Evolutionary conservation across 2,329 filamentous ascomycete genomes (phyloP), one percentile per base, ranked within the genome.

Genomic region (Cordyceps javanica): DNA sequence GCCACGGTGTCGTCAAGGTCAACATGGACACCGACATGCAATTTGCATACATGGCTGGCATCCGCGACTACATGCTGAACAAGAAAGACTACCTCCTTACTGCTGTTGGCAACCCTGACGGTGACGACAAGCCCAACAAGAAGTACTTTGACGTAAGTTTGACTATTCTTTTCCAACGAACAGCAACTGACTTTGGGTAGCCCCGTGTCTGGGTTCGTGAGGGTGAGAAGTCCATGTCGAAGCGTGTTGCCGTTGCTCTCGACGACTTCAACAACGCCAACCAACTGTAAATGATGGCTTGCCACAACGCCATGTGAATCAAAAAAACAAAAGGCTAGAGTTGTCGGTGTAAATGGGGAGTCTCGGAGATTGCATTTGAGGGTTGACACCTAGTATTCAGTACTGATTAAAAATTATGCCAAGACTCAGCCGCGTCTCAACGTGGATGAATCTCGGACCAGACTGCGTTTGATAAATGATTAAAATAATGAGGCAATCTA

Each of bases 1-100:
- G 80, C 72, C 89, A 93, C 76, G 94, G 94, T 82, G 93, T 99
- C 67, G 88, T 97, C 80, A 99, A 99, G 88, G 94, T 99, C 78
- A 99, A 99, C 82, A 82, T 99, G 69, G 94, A 99, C 78, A 99
- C 94, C 52, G 94, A 99, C 73, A 84, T 97, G 77, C 93, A 97
- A 82, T 96, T 86, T 76, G 92, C 93, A 60, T 99, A 97, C 83
- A 83, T 94, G 65, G 78, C 79, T 62, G 94, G 94, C 78, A 89
- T 97, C 79, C 90, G 94, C 63, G 93, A 99, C 80, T 99, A 91
- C 82, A 82, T 97, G 72, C 76, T 91, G 70, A 89, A 85, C 74
- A 97, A 97, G 85, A 92, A 96, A 80, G 93, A 96, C 68, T 99
- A 97, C 82, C 78, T 99, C 67, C 78, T 83, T 78, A 85, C 82